Percentiles rank a stretch among this genome's conserved stretches.
phyloP scores from a whole-genome alignment of 306 rosid genomes.

The Fagus sylvatica region DNA sequence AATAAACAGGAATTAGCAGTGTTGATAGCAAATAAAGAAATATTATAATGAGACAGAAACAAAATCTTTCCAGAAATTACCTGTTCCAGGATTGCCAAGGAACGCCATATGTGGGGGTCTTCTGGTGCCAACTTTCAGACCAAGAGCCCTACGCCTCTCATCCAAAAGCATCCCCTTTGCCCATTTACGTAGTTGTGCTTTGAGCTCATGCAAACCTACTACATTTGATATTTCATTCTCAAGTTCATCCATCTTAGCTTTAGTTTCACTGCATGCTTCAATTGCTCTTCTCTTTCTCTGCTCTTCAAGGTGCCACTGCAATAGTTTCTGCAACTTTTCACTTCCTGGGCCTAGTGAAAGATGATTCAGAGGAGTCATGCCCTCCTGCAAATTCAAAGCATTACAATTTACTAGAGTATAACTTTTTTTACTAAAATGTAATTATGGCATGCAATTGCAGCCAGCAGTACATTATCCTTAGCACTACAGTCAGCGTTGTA shows the following conservation, averaged over 20 bases:
- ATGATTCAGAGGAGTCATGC: constrained; percentile 81
- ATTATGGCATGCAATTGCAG: constrained; percentile 7
- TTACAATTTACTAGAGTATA: constrained; percentile 15
- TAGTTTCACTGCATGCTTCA: constrained; percentile 86
- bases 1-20: constrained; percentile 1
- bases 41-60: constrained; percentile 7
- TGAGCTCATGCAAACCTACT: constrained; percentile 92
- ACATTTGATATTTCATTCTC: constrained; percentile 71
- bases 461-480: constrained; percentile 60
- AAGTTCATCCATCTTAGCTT: constrained; percentile 86
- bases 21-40: not conserved
- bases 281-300: constrained; percentile 82
- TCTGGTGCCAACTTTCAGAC: constrained; percentile 82
- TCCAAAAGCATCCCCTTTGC: constrained; percentile 99
- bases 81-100: constrained; percentile 99
- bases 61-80: constrained; percentile 35
- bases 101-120: constrained; percentile 99
- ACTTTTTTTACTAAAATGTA: constrained; percentile 2
- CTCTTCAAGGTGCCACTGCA: constrained; percentile 64
- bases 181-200: constrained; percentile 82
- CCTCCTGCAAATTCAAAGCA: constrained; percentile 72
- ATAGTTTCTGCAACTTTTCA: constrained; percentile 62
- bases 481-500: constrained; percentile 85
- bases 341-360: constrained; percentile 76
- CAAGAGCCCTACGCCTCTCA: constrained; percentile 94